Conservation (phyloP, 139 green algal species). For the Coccomyxa sp. region DNA sequence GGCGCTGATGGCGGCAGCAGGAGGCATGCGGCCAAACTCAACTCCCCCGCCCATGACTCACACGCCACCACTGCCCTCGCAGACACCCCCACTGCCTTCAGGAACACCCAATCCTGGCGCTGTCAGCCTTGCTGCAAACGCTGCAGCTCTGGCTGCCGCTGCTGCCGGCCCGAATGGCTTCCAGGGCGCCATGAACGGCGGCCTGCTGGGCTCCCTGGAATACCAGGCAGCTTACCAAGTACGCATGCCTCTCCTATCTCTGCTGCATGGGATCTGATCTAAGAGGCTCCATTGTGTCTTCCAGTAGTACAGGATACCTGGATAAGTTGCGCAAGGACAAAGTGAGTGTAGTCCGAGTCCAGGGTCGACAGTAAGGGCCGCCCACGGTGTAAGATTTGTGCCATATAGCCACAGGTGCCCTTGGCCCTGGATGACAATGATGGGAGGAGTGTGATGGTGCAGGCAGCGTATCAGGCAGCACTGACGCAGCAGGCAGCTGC, state of each 20-base stretch:
- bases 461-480: slow-evolving; percentile 78
- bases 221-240: slow-evolving; percentile 83
- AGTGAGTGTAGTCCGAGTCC: no score
- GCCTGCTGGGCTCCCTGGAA: slow-evolving; percentile 44
- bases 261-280: no score
- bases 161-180: slow-evolving; percentile 8
- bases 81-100: slow-evolving; percentile 6
- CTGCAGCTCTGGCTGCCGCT: slow-evolving; percentile 14
- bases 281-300: no score
- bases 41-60: slow-evolving; percentile 10
- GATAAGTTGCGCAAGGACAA: no score
- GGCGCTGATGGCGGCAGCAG: not conserved
- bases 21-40: not conserved
- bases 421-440: no score
- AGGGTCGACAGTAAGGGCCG: no score
- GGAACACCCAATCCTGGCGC: slow-evolving; percentile 3
- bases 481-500: slow-evolving; percentile 62
- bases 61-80: slow-evolving; percentile 10
- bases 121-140: slow-evolving; percentile 23
- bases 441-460: not conserved
- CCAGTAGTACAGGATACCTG: no score
- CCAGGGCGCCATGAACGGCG: not conserved
- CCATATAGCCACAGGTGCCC: no score
- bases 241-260: not conserved
- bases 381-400: no score